Conservation (phyloP, 139 green algal species). For the Zygnema circumcarinatum region DNA sequence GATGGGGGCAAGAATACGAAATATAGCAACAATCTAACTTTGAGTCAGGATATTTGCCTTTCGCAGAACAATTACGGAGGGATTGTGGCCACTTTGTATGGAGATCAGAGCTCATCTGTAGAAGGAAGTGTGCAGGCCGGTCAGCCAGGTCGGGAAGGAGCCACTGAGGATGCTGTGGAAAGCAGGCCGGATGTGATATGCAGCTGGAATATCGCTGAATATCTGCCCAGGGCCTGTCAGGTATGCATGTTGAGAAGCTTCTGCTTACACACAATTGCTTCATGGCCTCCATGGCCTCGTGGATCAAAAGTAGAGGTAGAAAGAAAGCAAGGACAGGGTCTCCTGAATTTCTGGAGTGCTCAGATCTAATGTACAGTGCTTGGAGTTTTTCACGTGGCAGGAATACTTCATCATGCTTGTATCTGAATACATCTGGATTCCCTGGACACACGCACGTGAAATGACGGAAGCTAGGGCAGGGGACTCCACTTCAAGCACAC, state of each 20-base stretch:
- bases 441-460: constrained; percentile 73
- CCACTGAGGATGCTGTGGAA: constrained; percentile 13
- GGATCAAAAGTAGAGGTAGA: too few relatives aligned
- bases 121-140: constrained; percentile 33
- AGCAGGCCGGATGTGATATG: constrained; percentile 41
- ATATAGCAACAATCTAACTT: too few relatives aligned
- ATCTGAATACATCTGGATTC: constrained; percentile 86
- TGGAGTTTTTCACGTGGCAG: too few relatives aligned
- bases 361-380: too few relatives aligned
- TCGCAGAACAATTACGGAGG: constrained; percentile 78
- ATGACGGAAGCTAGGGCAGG: not conserved
- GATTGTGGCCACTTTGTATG: constrained; percentile 53
- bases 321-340: too few relatives aligned
- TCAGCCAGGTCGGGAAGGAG: not conserved
- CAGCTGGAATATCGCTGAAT: constrained; percentile 63
- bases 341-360: too few relatives aligned
- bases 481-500: constrained; percentile 12
- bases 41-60: too few relatives aligned
- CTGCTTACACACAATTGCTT: too few relatives aligned
- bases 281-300: too few relatives aligned
- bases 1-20: too few relatives aligned
- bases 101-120: not conserved
- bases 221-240: constrained; percentile 55
- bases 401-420: constrained; percentile 69
- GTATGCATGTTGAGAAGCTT: constrained; percentile 27